Conservation (phyloP, 2,329 filamentous ascomycete species). For the Seiridium unicorne region DNA sequence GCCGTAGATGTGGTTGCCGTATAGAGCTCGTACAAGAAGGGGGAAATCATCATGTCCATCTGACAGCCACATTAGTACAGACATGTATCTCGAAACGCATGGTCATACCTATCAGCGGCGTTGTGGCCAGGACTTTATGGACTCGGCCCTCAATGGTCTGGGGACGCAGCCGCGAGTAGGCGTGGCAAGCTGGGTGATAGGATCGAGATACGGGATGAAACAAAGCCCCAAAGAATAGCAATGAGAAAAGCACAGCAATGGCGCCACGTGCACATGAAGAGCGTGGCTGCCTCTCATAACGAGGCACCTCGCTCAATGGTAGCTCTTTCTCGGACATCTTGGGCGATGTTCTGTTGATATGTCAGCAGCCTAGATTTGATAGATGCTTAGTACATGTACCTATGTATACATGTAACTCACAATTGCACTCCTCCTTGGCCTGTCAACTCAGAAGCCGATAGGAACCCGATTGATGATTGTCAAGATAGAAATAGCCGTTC, state of each 20-base stretch:
- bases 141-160: constrained; percentile 43
- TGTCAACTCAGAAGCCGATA: no score
- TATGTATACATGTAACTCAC: no score
- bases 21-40: constrained; percentile 64
- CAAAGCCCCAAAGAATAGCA: constrained; percentile 22
- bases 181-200: constrained; percentile 18
- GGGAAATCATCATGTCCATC: constrained; percentile 91
- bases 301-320: not conserved
- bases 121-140: constrained; percentile 41
- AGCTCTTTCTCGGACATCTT: constrained; percentile 9
- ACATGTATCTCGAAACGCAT: not conserved
- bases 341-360: not conserved
- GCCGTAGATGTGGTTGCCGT: constrained; percentile 76
- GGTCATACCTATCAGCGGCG: constrained; percentile 46
- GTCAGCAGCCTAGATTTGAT: not conserved
- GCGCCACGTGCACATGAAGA: constrained; percentile 14
- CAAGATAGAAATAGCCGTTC: no score
- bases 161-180: constrained; percentile 22
- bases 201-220: constrained; percentile 21
- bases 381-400: not conserved
- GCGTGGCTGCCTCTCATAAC: constrained; percentile 10
- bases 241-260: constrained; percentile 15
- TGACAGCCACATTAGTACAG: constrained; percentile 29
- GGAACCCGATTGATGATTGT: no score
- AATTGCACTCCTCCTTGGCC: no score